A percentile compares a stretch with the other conserved stretches of the same genome.
These are phyloP conservation scores for Raffaelea arxii DNA, from an alignment of 2,329 filamentous ascomycete species.

Conservation along the genomic window DNA sequence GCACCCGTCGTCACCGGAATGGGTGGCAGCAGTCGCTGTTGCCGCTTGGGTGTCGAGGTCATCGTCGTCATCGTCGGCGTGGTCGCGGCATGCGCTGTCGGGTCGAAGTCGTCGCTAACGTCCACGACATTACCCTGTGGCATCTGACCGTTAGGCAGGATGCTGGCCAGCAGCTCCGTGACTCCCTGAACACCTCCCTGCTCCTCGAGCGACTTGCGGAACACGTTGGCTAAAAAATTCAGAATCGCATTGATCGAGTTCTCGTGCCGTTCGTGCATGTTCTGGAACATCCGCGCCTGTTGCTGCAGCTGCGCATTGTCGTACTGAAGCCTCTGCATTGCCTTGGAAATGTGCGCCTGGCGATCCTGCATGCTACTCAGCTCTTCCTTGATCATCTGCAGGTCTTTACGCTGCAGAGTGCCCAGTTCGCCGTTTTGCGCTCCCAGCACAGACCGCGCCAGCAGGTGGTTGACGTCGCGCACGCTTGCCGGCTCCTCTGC, in stretches of 20 bases:
- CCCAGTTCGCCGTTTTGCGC: slow-evolving; percentile 26
- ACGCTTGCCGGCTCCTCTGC: background rate
- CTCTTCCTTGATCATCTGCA: slow-evolving; percentile 69
- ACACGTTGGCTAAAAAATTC: slow-evolving; percentile 92
- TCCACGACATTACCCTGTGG: slow-evolving; percentile 46
- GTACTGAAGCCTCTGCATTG: slow-evolving; percentile 69
- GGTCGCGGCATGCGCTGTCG: too few relatives aligned
- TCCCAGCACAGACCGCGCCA: slow-evolving; percentile 11
- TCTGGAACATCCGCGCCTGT: slow-evolving; percentile 82
- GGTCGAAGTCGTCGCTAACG: slow-evolving; percentile 50
- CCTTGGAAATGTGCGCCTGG: slow-evolving; percentile 74
- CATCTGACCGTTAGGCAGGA: slow-evolving; percentile 51
- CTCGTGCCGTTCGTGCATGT: slow-evolving; percentile 89
- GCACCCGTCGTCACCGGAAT: slow-evolving; percentile 26
- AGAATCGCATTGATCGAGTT: slow-evolving; percentile 98
- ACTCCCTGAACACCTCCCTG: slow-evolving; percentile 68
- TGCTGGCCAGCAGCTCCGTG: slow-evolving; percentile 71
- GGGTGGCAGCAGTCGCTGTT: slow-evolving; percentile 44
- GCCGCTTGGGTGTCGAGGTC: slow-evolving; percentile 37
- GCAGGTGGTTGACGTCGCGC: slow-evolving; percentile 36
- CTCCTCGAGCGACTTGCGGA: slow-evolving; percentile 84
- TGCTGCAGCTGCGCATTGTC: slow-evolving; percentile 84
- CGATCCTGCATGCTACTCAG: slow-evolving; percentile 74
- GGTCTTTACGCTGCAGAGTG: slow-evolving; percentile 58
- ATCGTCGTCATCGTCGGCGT: slow-evolving; percentile 22